A percentile compares a stretch with the other conserved stretches of the same genome.
phyloP scores from a whole-genome alignment of 164 flowering plant genomes.

The Amborella trichopoda region DNA sequence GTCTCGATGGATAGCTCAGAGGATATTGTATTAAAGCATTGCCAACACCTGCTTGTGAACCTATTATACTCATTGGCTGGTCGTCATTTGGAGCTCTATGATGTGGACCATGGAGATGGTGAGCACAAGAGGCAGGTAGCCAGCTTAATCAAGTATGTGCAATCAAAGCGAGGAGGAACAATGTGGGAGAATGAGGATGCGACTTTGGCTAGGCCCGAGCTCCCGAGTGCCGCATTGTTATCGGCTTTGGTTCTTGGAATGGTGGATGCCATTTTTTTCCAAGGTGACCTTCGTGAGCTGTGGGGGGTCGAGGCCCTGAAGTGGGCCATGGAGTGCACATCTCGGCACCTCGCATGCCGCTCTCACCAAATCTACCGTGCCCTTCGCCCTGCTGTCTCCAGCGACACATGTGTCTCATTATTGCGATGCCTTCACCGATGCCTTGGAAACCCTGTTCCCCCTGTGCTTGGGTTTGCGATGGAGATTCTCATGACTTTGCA shows the following conservation, averaged over 20 bases:
- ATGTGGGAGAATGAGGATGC: slow-evolving; percentile 99
- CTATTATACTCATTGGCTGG: slow-evolving; percentile 94
- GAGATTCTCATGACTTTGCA: slow-evolving; percentile 88
- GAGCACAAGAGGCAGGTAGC: slow-evolving; percentile 99
- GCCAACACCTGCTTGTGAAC: slow-evolving; percentile 96
- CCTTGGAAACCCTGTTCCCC: slow-evolving; percentile 78
- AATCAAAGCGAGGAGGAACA: slow-evolving; percentile 94
- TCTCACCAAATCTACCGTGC: slow-evolving; percentile 99
- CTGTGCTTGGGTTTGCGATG: slow-evolving; percentile 88
- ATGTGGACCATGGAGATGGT: slow-evolving; percentile 85
- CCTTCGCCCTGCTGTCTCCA: slow-evolving; percentile 77
- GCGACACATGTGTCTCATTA: slow-evolving; percentile 87
- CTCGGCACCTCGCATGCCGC: slow-evolving; percentile 95
- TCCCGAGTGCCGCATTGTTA: slow-evolving; percentile 95
- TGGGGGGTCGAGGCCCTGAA: slow-evolving; percentile 99
- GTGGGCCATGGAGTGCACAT: slow-evolving; percentile 99
- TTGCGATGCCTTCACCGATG: slow-evolving; percentile 94
- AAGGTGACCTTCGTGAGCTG: slow-evolving; percentile 94
- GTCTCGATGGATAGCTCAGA: slow-evolving; percentile 99
- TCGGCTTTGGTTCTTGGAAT: slow-evolving; percentile 96
- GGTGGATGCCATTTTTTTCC: slow-evolving; percentile 99
- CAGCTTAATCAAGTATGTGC: slow-evolving; percentile 93
- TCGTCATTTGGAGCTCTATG: slow-evolving; percentile 87
- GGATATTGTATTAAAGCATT: slow-evolving; percentile 92
- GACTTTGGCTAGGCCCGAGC: slow-evolving; percentile 60